Evolutionary conservation across 495 filamentous ascomycete genomes (phyloP).

Genomic region (Neurospora africana): DNA sequence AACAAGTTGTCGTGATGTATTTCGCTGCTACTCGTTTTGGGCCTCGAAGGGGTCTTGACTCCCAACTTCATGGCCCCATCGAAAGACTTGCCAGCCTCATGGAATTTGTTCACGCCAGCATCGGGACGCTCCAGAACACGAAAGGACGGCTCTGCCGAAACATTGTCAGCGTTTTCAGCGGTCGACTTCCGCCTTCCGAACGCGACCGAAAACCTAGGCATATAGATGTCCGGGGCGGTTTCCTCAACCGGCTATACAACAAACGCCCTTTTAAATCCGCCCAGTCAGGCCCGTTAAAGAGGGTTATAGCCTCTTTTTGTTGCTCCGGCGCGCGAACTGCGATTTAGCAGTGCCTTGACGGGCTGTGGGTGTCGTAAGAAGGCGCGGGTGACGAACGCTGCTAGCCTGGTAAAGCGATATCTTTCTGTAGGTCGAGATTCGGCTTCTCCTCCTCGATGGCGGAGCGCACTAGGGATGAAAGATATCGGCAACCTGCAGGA

Average conservation of each 20-base stretch:
- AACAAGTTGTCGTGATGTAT: slow-evolving; percentile 46
- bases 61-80: slow-evolving; percentile 29
- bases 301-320: neutral
- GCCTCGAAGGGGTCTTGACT: slow-evolving; percentile 15
- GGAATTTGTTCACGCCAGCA: slow-evolving; percentile 8
- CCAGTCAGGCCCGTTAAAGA: neutral
- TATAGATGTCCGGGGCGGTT: slow-evolving; percentile 29
- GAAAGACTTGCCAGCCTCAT: slow-evolving; percentile 25
- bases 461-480: neutral
- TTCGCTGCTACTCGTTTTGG: slow-evolving; percentile 19
- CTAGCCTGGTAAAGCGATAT: neutral
- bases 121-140: slow-evolving; percentile 38
- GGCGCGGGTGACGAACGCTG: neutral
- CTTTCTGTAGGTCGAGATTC: neutral
- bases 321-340: neutral
- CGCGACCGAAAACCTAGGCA: slow-evolving; percentile 42
- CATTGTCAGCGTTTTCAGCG: slow-evolving; percentile 39
- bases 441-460: neutral
- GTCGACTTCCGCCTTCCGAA: slow-evolving; percentile 42
- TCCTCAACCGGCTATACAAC: slow-evolving; percentile 5
- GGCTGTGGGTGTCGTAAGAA: neutral
- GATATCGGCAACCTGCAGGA: neutral
- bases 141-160: slow-evolving; percentile 33
- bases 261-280: slow-evolving; percentile 9
- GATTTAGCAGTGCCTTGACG: slow-evolving; percentile 1